Conservation (phyloP, 78 protist genomes). For the Mastigamoeba balamuthi region DNA sequence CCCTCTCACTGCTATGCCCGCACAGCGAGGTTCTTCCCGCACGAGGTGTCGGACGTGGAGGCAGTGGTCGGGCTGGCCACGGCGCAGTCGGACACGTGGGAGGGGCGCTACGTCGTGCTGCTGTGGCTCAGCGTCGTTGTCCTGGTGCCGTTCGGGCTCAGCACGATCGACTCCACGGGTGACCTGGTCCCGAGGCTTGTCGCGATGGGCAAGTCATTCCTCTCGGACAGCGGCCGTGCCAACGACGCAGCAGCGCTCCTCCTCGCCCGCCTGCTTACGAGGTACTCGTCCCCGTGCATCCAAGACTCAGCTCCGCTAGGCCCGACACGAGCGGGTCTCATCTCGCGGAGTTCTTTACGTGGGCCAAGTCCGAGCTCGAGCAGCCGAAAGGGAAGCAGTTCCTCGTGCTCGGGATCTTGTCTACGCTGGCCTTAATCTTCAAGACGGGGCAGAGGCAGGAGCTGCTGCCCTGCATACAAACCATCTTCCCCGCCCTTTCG, state of each 20-base stretch:
- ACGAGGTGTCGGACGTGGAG: constrained; percentile 20
- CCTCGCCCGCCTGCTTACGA: constrained; percentile 27
- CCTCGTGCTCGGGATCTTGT: constrained; percentile 13
- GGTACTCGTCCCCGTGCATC: background rate
- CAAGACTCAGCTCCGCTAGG: constrained; percentile 1
- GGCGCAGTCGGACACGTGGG: constrained; percentile 44
- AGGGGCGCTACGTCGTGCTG: constrained; percentile 66
- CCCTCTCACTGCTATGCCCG: background rate
- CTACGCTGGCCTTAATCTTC: constrained; percentile 33
- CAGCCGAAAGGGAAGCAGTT: background rate
- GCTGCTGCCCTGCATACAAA: constrained; percentile 3
- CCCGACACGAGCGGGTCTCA: constrained; percentile 56
- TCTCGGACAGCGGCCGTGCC: constrained; percentile 23
- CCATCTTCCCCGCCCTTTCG: background rate
- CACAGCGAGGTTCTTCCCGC: constrained; percentile 22
- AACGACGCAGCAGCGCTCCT: constrained; percentile 59
- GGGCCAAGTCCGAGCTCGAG: background rate
- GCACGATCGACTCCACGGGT: constrained; percentile 45
- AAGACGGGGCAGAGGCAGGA: constrained; percentile 61
- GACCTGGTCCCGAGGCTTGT: background rate
- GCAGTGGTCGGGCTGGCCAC: background rate
- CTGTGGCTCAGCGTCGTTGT: constrained; percentile 85
- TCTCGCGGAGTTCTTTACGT: constrained; percentile 21
- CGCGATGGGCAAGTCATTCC: background rate
- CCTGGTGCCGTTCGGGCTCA: constrained; percentile 77